Conservation (phyloP, 768 basidiomycete species). For the Mycena latifolia region DNA sequence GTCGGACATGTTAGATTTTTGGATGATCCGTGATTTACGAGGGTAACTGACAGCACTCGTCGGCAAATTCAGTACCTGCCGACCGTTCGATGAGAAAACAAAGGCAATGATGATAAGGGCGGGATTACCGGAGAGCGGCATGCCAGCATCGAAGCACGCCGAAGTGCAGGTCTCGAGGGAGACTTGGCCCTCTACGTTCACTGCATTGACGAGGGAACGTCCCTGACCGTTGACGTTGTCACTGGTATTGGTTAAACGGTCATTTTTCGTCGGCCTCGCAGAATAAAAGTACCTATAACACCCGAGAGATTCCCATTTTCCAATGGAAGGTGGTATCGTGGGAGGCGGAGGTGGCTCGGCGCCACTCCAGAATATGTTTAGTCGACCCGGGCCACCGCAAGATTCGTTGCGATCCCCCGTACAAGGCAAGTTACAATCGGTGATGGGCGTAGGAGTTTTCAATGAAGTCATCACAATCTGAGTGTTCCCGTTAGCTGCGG, state of each 20-base stretch:
- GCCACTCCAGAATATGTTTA: slow-evolving; percentile 78
- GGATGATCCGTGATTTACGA: not conserved
- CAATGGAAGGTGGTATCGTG: slow-evolving; percentile 63
- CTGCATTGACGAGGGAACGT: slow-evolving; percentile 52
- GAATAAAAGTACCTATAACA: slow-evolving; percentile 69
- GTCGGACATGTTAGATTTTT: slow-evolving; percentile 27
- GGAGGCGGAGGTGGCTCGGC: slow-evolving; percentile 67
- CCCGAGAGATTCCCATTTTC: slow-evolving; percentile 78
- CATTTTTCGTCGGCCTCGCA: slow-evolving; percentile 48
- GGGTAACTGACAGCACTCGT: slow-evolving; percentile 62
- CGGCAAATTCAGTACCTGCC: slow-evolving; percentile 55
- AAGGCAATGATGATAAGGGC: slow-evolving; percentile 27
- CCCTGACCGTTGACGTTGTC: slow-evolving; percentile 58
- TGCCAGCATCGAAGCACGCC: slow-evolving; percentile 69
- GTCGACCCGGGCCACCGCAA: slow-evolving; percentile 71
- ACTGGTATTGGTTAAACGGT: slow-evolving; percentile 32
- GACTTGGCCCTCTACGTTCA: slow-evolving; percentile 52
- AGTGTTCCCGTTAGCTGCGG: slow-evolving; percentile 7
- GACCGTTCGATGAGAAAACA: slow-evolving; percentile 51
- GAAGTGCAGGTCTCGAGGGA: slow-evolving; percentile 70
- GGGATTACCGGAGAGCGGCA: slow-evolving; percentile 27
- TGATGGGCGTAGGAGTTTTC: slow-evolving; percentile 55
- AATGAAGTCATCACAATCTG: slow-evolving; percentile 76
- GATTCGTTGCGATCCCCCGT: slow-evolving; percentile 66
- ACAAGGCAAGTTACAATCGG: slow-evolving; percentile 75